Base-by-base conservation (phyloP, 2,329 filamentous ascomycete species). In the Raffaelea albimanens region DNA sequence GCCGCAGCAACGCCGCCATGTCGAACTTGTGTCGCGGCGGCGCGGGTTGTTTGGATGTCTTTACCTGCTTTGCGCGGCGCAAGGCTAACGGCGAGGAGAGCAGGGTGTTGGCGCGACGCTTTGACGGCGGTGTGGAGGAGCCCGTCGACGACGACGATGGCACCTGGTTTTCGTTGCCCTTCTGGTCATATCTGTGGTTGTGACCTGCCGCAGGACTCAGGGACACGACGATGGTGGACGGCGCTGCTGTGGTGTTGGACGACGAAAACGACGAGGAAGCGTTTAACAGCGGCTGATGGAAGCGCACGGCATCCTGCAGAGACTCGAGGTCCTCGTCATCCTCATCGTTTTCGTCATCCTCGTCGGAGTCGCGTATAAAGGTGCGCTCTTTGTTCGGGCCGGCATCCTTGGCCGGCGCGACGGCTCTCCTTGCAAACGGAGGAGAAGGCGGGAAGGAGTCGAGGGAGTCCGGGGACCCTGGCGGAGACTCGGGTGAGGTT, bases 1-100 rank as follows among this genome's bases (percentile, higher is more conserved):
- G 73, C 41, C 69, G 75, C 38, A 83, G 68, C 9, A 89, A 68
- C 1, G 75, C 70, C 49, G 78, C 76, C 47, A 88, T 62, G 46
- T 82, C 76, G 52, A 82, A 83, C 53, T 76, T 81, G 61, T 82
- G 80, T 56, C 73, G 76, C 16, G 71, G 65, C 40, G 69, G 67
- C 4, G 19, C 14, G 10, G 40, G 14, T 31, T 14, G 31, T 33
- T n/a, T 44, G 22, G 45, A 8, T 5, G 45, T 18, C 39, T 50
- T 44, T 5, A 40, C 25, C 18, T 53, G 51, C 36, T 54, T 56
- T 25, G 45, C 45, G 3, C 47, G 51, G 19, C 53, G 50, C 47
- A 72, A 63, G 2, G 73, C 68, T 43, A 78, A 55, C 5, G 77
- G 75, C 4, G 76, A 66, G 49, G 51, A 34, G 29, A 47, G 49